phyloP scores from a whole-genome alignment of 768 basidiomycete genomes.

The Amanita fuliginea region DNA sequence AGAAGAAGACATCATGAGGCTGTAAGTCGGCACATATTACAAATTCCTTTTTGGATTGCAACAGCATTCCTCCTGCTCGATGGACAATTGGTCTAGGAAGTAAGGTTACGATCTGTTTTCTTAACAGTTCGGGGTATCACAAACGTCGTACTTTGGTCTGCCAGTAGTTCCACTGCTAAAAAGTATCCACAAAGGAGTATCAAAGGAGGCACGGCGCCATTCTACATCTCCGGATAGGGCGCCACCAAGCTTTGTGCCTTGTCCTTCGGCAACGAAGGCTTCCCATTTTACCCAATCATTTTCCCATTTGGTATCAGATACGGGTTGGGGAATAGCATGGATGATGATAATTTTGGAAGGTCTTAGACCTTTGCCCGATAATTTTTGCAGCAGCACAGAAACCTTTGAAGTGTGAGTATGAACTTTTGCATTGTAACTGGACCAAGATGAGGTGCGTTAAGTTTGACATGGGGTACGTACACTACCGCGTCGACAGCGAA shows the following conservation, averaged over 20 bases:
- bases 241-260: conserved; percentile 33
- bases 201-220: conserved; percentile 53
- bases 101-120: conserved; percentile 7
- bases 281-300: conserved; percentile 44
- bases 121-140: conserved; percentile 3
- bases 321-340: conserved; percentile 25
- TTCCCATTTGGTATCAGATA: conserved; percentile 28
- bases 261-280: conserved; percentile 37
- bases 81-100: conserved; percentile 61
- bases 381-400: conserved; percentile 39
- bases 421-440: conserved; percentile 60
- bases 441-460: conserved; percentile 8
- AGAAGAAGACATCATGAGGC: conserved; percentile 66
- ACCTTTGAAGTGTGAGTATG: conserved; percentile 61
- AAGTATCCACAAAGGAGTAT: conserved; percentile 78
- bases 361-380: conserved; percentile 25
- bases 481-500: conserved; percentile 67
- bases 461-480: conserved; percentile 23
- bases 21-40: conserved; percentile 55
- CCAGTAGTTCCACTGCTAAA: conserved; percentile 84
- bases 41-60: conserved; percentile 65
- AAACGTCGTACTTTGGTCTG: conserved; percentile 38
- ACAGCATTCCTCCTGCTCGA: conserved; percentile 67
- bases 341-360: conserved; percentile 49
- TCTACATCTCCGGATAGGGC: conserved; percentile 46